phyloP scores from a whole-genome alignment of 2,329 filamentous ascomycete genomes.

The Colletotrichum gigasporum region DNA sequence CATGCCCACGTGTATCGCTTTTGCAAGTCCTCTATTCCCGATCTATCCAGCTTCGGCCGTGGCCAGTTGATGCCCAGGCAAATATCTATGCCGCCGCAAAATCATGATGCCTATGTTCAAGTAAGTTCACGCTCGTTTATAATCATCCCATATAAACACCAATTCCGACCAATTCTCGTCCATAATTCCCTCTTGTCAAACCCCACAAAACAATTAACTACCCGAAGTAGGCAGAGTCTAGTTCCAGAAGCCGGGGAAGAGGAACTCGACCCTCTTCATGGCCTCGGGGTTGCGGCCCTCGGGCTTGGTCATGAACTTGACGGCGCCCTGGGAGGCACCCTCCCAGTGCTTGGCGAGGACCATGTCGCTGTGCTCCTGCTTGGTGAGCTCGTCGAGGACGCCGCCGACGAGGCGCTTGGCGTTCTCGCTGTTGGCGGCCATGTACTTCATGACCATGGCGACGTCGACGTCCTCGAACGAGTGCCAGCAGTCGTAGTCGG shows the following conservation, averaged over 20 bases:
- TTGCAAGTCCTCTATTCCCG: background rate
- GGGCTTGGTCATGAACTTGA: constrained; percentile 83
- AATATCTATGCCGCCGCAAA: background rate
- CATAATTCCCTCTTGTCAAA: too few relatives aligned
- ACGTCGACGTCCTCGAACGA: constrained; percentile 86
- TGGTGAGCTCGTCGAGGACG: constrained; percentile 85
- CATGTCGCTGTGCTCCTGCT: constrained; percentile 78
- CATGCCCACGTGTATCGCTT: background rate
- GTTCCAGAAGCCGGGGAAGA: constrained; percentile 85
- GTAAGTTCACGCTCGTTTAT: constrained; percentile 1
- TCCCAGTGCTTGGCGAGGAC: constrained; percentile 84
- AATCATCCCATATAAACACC: constrained; percentile 9
- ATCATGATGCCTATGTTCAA: constrained; percentile 2
- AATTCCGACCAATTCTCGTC: background rate
- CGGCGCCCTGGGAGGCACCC: constrained; percentile 78
- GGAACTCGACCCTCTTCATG: constrained; percentile 81
- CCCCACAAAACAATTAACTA: background rate
- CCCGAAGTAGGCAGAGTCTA: background rate
- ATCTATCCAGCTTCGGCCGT: background rate
- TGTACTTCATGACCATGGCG: constrained; percentile 96
- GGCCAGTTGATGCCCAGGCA: constrained; percentile 14
- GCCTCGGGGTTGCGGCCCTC: constrained; percentile 78
- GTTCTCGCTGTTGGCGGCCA: constrained; percentile 92
- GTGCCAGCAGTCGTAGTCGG: constrained; percentile 99
- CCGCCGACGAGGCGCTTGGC: constrained; percentile 85